phyloP scores from a whole-genome alignment of 2,329 filamentous ascomycete species.

The Fragosphaeria purpurea region DNA sequence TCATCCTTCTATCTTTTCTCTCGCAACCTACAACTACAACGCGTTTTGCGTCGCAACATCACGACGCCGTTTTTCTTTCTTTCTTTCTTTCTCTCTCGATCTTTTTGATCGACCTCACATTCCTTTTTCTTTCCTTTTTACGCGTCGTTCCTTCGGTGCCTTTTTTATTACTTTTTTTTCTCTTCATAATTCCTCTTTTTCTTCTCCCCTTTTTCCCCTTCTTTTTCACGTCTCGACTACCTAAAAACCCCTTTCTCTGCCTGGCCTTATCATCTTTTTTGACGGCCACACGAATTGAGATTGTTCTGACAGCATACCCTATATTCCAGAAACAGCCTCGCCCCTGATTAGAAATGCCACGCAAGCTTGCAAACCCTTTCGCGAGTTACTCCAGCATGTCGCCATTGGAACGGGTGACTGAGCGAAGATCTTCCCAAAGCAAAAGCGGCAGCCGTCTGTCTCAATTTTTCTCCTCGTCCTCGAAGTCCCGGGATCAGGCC shows the following conservation, averaged over 20 bases:
- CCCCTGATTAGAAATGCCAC: slow-evolving; percentile 40
- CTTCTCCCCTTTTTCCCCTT: not conserved
- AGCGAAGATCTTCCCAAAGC: slow-evolving; percentile 50
- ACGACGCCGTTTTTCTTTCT: too few species aligned
- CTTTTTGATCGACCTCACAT: not conserved
- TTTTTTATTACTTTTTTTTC: slow-evolving; percentile 1
- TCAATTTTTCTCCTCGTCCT: slow-evolving; percentile 73
- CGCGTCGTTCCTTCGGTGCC: too few species aligned
- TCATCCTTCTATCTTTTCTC: not conserved
- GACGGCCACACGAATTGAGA: too few species aligned
- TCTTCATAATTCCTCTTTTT: not conserved
- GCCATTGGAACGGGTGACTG: slow-evolving; percentile 38
- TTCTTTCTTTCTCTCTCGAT: too few species aligned
- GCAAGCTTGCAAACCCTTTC: slow-evolving; percentile 49
- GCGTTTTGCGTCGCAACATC: too few species aligned
- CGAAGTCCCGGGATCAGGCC: slow-evolving; percentile 63
- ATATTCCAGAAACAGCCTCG: not conserved
- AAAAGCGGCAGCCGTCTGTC: slow-evolving; percentile 64
- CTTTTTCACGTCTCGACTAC: too few species aligned
- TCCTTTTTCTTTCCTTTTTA: not conserved
- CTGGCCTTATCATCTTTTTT: too few species aligned
- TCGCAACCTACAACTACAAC: too few species aligned
- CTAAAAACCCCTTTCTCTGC: too few species aligned
- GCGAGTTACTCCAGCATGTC: slow-evolving; percentile 38
- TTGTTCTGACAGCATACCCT: too few species aligned